Conservation (phyloP, 2,329 filamentous ascomycete genomes). For the Fusarium irregulare region DNA sequence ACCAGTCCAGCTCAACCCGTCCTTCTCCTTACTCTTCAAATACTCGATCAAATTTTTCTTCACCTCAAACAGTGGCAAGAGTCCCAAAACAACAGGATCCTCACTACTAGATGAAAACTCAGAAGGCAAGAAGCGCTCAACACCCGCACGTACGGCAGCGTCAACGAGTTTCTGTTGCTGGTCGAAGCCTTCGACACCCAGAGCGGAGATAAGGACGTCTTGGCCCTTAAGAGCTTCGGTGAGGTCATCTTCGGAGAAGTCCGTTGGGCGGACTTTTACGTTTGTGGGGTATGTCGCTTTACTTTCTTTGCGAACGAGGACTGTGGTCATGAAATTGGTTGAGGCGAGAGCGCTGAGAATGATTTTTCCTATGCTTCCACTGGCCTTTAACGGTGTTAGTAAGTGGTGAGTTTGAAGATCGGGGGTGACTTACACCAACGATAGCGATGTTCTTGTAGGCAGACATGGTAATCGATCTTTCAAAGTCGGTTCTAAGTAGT, state of each 20-base stretch:
- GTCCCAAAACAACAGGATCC: background rate
- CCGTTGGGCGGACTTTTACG: background rate
- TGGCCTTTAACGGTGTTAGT: background rate
- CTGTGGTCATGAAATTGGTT: background rate
- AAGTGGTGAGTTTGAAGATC: rapidly evolving
- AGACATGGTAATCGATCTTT: background rate
- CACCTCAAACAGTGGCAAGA: background rate
- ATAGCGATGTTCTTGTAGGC: background rate
- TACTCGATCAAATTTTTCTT: slow-evolving; percentile 4
- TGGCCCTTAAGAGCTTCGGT: background rate
- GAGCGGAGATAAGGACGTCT: background rate
- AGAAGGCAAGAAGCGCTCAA: background rate
- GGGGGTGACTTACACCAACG: background rate
- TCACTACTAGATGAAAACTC: slow-evolving; percentile 4
- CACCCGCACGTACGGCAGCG: background rate
- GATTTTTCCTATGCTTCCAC: slow-evolving; percentile 4
- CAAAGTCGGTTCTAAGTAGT: rapidly evolving
- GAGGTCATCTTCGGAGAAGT: slow-evolving; percentile 1
- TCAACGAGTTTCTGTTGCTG: slow-evolving; percentile 2
- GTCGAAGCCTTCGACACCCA: background rate
- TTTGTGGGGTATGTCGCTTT: background rate
- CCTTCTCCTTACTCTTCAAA: background rate
- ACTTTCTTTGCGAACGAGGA: background rate
- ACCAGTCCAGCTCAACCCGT: slow-evolving; percentile 6
- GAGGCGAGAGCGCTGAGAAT: background rate